Conservation (phyloP, 2,329 filamentous ascomycete genomes). For the Neofusicoccum laricinum region DNA sequence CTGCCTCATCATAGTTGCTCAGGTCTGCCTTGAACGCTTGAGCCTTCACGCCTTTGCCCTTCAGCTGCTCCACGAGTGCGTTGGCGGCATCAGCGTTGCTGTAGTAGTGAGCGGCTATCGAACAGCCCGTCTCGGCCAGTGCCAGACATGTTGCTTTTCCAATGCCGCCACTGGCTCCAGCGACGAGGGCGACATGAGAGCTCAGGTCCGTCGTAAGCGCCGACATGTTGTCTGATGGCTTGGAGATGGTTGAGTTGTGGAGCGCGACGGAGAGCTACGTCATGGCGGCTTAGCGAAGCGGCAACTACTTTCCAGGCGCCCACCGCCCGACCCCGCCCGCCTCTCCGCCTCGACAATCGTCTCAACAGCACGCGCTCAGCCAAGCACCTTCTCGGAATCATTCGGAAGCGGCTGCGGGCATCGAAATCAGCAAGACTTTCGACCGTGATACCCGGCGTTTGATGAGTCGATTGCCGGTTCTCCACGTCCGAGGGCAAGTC, state of each 20-base stretch:
- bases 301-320: background rate
- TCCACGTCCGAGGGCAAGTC: background rate
- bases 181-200: conserved; percentile 37
- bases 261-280: background rate
- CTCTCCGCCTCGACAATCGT: background rate
- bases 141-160: conserved; percentile 41
- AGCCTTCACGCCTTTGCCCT: conserved; percentile 28
- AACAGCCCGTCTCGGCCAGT: conserved; percentile 41
- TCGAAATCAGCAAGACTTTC: background rate
- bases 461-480: background rate
- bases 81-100: conserved; percentile 29
- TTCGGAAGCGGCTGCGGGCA: background rate
- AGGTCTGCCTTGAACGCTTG: conserved; percentile 37
- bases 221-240: conserved; percentile 3
- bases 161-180: conserved; percentile 45
- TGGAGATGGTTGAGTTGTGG: background rate
- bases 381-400: background rate
- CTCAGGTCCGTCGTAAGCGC: conserved; percentile 18
- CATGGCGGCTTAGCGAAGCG: background rate
- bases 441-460: background rate
- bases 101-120: conserved; percentile 46
- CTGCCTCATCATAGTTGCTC: conserved; percentile 36
- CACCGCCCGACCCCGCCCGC: background rate
- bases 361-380: background rate
- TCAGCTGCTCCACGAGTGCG: conserved; percentile 29